Evolutionary conservation across 768 basidiomycete genomes (phyloP), one percentile per base, ranked within the genome.

Genomic region (Trametes elegans): DNA sequence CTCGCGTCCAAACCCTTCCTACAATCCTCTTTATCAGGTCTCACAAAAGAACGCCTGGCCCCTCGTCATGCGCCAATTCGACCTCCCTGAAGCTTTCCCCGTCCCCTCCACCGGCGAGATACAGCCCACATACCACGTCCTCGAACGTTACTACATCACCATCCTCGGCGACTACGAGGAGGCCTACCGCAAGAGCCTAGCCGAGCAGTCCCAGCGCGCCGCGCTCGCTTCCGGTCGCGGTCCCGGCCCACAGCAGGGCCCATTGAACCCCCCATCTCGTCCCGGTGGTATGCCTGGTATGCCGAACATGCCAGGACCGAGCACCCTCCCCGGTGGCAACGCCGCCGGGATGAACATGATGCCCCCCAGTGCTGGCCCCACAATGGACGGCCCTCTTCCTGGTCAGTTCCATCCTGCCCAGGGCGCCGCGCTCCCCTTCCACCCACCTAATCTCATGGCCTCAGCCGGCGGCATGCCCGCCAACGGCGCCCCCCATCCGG

Each of bases 121-220:
- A 23, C 59, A 63, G 32, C 69, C 79, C 31, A 80, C 81, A 10
- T 78, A 81, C n/a, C 64, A 65, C 35, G 61, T 79, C 57, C 70
- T 90, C 46, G 76, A 74, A 21, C 75, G 81, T 45, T 79, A 83
- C 64, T 93, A 90, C 68, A 76, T 73, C 68, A 72, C 67, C 14
- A 74, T 93, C 53, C 72, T 91, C 21, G 72, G 74, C 34, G 87
- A 88, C 3, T 89, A 92, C 62, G 90, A 93, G 69, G 85, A 88
- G 29, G 67, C 73, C 27, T 87, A 85, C 67, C 79, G 79, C 67
- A 82, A 78, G 58, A 88, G 82, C 61, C 42, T 84, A 38, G 77
- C 77, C 53, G 84, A 84, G 31, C 74, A 83, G 49, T 84, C 81
- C 57, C 81, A 80, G 75, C 80, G 70, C 60, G 61, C 74, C 23